These are phyloP conservation scores for Magnolia officinalis DNA, from an alignment of 164 flowering plant species.

Conservation along the genomic window DNA sequence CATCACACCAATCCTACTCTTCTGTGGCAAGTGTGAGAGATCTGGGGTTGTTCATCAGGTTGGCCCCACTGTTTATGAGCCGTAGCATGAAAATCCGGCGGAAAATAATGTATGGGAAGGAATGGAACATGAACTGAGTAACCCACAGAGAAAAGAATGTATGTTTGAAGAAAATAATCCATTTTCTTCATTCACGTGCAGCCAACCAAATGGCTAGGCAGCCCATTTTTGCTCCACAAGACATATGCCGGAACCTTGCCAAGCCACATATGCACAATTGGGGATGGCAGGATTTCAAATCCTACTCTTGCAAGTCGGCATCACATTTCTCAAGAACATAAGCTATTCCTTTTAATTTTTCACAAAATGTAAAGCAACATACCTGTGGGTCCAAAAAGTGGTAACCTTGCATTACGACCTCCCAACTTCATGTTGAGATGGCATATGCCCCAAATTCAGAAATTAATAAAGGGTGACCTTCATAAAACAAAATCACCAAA, in stretches of 20 bases:
- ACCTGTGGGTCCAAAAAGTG: neutral
- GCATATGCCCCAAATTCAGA: neutral
- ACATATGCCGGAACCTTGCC: neutral
- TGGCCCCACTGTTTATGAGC: neutral
- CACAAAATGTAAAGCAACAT: constrained; percentile 3
- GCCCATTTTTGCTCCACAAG: neutral
- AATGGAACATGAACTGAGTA: no score
- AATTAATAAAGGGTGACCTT: neutral
- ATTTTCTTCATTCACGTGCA: neutral
- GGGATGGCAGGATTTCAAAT: neutral
- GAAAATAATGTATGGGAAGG: no score
- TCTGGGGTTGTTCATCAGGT: neutral
- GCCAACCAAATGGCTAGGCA: neutral
- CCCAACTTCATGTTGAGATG: neutral
- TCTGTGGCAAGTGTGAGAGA: neutral
- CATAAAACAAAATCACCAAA: neutral
- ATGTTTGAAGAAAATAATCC: no score
- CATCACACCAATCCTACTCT: neutral
- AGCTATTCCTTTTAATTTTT: neutral
- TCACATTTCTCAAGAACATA: neutral
- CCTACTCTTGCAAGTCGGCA: neutral
- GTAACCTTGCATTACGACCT: neutral
- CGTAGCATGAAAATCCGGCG: neutral
- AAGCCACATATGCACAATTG: neutral
- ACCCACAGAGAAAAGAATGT: no score